These are phyloP conservation scores for Pelagomonas calceolata DNA, from an alignment of 108 stramenopile species.

Conservation along the genomic window DNA sequence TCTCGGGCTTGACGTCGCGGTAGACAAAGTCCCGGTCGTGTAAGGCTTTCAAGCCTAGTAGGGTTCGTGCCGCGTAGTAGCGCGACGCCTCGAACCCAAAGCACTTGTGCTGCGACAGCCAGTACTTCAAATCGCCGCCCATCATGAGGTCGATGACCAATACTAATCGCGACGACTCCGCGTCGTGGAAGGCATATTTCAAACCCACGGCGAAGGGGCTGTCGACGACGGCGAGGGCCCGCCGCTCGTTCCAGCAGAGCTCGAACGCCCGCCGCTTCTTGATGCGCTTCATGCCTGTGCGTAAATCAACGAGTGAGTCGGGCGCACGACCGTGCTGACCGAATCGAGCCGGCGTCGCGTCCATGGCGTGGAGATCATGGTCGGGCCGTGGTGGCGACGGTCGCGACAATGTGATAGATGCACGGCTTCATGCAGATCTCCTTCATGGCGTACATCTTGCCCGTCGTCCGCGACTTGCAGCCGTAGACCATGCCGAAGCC, in stretches of 20 bases:
- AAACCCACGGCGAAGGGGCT: constrained; percentile 88
- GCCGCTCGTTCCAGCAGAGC: constrained; percentile 75
- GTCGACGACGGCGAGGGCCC: constrained; percentile 63
- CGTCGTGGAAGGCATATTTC: constrained; percentile 82
- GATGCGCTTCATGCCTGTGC: constrained; percentile 88
- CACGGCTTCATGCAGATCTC: constrained; percentile 20
- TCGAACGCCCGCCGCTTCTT: constrained; percentile 79
- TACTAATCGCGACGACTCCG: constrained; percentile 75
- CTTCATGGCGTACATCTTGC: constrained; percentile 53
- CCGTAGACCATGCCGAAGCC: constrained; percentile 49
- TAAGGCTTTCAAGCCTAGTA: constrained; percentile 76
- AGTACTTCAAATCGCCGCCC: constrained; percentile 78
- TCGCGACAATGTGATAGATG: no score
- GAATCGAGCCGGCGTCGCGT: no score
- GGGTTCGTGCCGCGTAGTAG: constrained; percentile 79
- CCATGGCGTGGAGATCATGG: no score
- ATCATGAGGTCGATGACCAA: constrained; percentile 85
- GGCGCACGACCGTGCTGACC: no score
- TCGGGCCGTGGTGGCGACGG: no score
- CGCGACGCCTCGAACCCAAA: constrained; percentile 58
- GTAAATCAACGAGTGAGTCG: no score
- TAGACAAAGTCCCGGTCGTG: constrained; percentile 78
- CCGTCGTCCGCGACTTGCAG: constrained; percentile 38
- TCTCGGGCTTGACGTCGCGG: constrained; percentile 89
- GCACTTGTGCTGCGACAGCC: constrained; percentile 59